phyloP scores from a whole-genome alignment of 148 eudicot species.

The Camellia sinensis region DNA sequence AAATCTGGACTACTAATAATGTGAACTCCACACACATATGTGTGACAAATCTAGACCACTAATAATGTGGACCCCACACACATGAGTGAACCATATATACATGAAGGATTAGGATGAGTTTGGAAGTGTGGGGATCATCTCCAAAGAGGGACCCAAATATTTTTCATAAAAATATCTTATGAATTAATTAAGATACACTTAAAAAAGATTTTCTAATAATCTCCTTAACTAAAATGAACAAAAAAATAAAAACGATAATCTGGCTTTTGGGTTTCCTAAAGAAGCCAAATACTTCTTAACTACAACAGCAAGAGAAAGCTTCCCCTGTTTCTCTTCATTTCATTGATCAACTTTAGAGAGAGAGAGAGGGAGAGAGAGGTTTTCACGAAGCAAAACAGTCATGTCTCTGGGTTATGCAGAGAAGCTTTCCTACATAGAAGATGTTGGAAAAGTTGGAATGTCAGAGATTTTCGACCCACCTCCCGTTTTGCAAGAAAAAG shows the following conservation, averaged over 20 bases:
- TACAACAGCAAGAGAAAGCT: not conserved
- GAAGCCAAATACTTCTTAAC: not conserved
- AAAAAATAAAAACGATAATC: not conserved
- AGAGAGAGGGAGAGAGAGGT: slow-evolving; percentile 10
- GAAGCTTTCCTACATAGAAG: slow-evolving; percentile 80
- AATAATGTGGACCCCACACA: too few relatives aligned
- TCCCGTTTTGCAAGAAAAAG: slow-evolving; percentile 55
- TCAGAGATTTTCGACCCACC: slow-evolving; percentile 68
- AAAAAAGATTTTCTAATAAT: not conserved
- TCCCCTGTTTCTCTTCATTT: not conserved
- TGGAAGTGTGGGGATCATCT: too few relatives aligned
- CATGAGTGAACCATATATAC: too few relatives aligned
- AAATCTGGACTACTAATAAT: too few relatives aligned
- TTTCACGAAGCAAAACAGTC: not conserved
- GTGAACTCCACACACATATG: too few relatives aligned
- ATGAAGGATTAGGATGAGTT: too few relatives aligned
- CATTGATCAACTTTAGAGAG: slow-evolving; percentile 14
- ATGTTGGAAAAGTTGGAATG: slow-evolving; percentile 89
- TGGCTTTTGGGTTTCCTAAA: not conserved
- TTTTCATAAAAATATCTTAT: too few relatives aligned
- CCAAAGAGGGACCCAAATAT: too few relatives aligned
- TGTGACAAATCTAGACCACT: too few relatives aligned
- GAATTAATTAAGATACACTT: not conserved
- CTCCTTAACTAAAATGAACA: too few relatives aligned
- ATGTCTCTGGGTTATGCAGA: slow-evolving; percentile 87